Base-by-base conservation (phyloP, 768 basidiomycete genomes). In the Termitomyces sp. region DNA sequence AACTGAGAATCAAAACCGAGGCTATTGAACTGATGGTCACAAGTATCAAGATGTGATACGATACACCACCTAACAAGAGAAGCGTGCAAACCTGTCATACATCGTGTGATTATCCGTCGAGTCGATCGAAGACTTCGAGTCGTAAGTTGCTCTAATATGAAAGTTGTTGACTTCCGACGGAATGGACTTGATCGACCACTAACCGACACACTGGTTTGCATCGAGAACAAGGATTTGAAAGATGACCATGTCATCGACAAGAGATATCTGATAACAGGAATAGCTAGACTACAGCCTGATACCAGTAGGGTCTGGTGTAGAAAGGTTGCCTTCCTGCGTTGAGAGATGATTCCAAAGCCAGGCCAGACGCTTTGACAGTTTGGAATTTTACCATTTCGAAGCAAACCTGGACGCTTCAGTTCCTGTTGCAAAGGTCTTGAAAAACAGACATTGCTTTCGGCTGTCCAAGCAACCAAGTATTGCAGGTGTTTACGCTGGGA, bases 221-320 rank as follows among this genome's bases (percentile, higher is more conserved):
- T 26, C 6, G 26, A 13, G 16, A 9, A 33, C 48, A 36, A 26
- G 32, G 28, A 51, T 36, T 8, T 53, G 26, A 53, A 23, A 44
- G 3, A 12, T 9, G 14, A 26, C 16, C 16, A 56, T 52, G 33
- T 12, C 26, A 51, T 38, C n/a, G 41, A 49, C 46, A 40, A 58
- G 57, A 48, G 47, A 55, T 61, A 52, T 54, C 56, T 43, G 46
- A 61, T 61, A 51, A 52, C 57, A 28, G 49, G 43, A 50, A 50
- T 54, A 49, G 52, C 54, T 41, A 0, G 28, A 47, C 13, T 12
- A 4, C 16, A n/a, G 32, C 40, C 10, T 16, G 14, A 38, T 30
- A 43, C 13, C 36, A 56, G 38, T 46, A 12, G 7, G 23, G 16
- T 8, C 18, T 50, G 6, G 50, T 35, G 13, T 51, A 26, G 16